Evolutionary conservation across 257 asterid species (phyloP), one percentile per base, ranked within the genome.

Genomic region (Solanum infundibuliforme): DNA sequence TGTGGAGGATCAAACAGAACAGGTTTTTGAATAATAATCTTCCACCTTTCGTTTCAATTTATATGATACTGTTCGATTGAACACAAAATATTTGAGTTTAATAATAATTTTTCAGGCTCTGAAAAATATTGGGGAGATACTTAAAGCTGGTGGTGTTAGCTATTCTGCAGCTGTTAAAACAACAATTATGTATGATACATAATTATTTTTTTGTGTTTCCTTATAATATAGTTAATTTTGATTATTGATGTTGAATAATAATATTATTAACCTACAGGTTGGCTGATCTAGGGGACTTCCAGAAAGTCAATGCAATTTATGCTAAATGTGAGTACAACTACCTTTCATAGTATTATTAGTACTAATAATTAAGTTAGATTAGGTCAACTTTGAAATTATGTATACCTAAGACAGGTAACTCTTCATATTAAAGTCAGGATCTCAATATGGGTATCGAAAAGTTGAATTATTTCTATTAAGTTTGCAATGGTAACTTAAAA

Each of bases 1-100:
- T 31, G 98, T 97, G 20, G 98, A 97, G 92, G 98, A 93, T 27
- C 99, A 97, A 91, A 95, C 99, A 25, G 98, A 95, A 92, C 98
- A 95, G 99, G 99, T 95, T 90, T 91, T 55, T 32, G 46, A 48
- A 25, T 58, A 23, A 23, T 43, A 32, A 62, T 29, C n/a, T 73
- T 62, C 7, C 38, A 0, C 1, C 3, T 62, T 9, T 0, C 2
- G 1, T 62, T 4, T 62, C 1, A 62, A 62, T n/a, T n/a, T n/a
- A 10, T 10, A 10, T 2, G 16, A 62, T 0, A 62, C 0, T 10
- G 1, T 65, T 65, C 7, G 1, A 65, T 4, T n/a, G 2, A n/a
- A 10, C 18, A 65, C 7, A 25, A 11, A 65, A 21, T 62, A 75
- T 87, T 34, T 46, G 88, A 55, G 14, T 82, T 88, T 35, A 55